Base-by-base conservation (phyloP, 2,329 filamentous ascomycete genomes). In the Scopulariopsis brevicaulis region DNA sequence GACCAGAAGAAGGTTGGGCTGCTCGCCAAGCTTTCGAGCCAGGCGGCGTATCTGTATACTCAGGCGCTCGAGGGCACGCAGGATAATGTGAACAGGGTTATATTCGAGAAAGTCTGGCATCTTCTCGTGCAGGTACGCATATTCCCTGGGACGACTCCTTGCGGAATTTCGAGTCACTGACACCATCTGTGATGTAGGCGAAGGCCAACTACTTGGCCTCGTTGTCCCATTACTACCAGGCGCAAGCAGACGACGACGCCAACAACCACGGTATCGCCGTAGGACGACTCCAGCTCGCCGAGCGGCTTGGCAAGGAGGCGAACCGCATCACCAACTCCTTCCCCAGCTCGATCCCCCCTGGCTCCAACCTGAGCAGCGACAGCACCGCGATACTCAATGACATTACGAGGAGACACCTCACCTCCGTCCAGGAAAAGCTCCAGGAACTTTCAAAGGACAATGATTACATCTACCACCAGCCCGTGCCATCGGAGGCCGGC, bases 401-500 rank as follows among this genome's bases (percentile, higher is more conserved):
- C 37, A 81, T 96, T 62, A 86, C 90, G 18, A 96, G 90, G 69
- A 83, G 91, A 61, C 93, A 97, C 65, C 73, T 89, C 32, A 78
- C 87, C 0, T 86, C 84, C 35, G 86, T 96, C 3, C 88, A 96
- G 68, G 88, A 93, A 61, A 92, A 89, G 69, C 75, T 96, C 24
- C 77, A 77, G 20, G 85, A 89, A 60, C 79, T 92, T 55, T 79
- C 81, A 64, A 96, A 96, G 66, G 94, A 99, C 70, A 99, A 99
- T 64, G 94, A 99, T 69, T 97, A 94, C 71, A 96, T 99, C 68
- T 99, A 99, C 68, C 94, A 99, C 69, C 90, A 97, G 65, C 86
- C 84, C 1, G 86, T 99, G 1, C 93, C 94, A 0, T 85, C 86
- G 11, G 91, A 96, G 70, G 89, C 91, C 4, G 87, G 86, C 32